phyloP scores from a whole-genome alignment of 2,329 filamentous ascomycete species.

The Colletotrichum aenigma region DNA sequence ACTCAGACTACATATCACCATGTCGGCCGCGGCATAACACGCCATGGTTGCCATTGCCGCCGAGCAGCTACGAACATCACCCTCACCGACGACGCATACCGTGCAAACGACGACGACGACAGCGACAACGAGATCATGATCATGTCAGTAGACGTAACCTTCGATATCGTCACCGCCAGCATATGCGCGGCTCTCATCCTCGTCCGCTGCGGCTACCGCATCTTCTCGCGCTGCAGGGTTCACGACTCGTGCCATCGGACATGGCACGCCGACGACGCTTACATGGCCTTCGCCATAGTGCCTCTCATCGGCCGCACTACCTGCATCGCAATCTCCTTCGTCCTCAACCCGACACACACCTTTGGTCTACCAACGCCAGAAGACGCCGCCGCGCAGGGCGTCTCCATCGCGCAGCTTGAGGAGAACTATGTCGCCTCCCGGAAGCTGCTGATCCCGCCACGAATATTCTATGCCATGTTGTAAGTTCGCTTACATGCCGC shows the following conservation, averaged over 20 bases:
- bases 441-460: slow-evolving; percentile 30
- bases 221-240: slow-evolving; percentile 28
- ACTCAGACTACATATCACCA: background rate
- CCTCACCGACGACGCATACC: background rate
- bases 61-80: background rate
- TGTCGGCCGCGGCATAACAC: background rate
- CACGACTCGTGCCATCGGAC: slow-evolving; percentile 31
- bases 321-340: slow-evolving; percentile 27
- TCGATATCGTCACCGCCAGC: slow-evolving; percentile 30
- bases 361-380: slow-evolving; percentile 8
- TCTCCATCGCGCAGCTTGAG: slow-evolving; percentile 20
- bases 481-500: slow-evolving; percentile 12
- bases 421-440: slow-evolving; percentile 26
- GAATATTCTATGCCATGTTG: slow-evolving; percentile 35
- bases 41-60: slow-evolving; percentile 8
- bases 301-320: slow-evolving; percentile 30
- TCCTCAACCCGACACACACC: slow-evolving; percentile 29
- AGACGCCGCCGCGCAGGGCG: slow-evolving; percentile 20
- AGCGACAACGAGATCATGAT: slow-evolving; percentile 11
- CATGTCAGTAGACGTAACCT: slow-evolving; percentile 27
- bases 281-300: slow-evolving; percentile 33
- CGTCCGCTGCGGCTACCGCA: slow-evolving; percentile 30
- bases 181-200: slow-evolving; percentile 31
- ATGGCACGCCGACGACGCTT: slow-evolving; percentile 35
- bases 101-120: background rate